phyloP scores from a whole-genome alignment of 2,329 filamentous ascomycete species.

The Sphaceloma murrayae region DNA sequence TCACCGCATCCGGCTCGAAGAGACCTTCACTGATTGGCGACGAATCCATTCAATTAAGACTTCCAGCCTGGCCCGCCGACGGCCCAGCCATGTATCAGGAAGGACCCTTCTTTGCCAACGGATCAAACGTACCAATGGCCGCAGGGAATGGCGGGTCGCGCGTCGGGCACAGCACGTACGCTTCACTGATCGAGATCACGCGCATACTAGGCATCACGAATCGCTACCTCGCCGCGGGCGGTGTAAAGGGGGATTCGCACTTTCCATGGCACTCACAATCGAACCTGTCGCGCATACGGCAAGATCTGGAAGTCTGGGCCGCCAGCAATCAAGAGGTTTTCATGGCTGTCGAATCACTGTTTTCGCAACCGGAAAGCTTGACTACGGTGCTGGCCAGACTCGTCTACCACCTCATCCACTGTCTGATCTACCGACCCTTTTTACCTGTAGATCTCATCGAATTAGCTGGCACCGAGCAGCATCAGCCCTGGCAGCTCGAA shows the following conservation, averaged over 20 bases:
- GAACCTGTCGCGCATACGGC: constrained; percentile 74
- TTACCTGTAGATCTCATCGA: constrained; percentile 75
- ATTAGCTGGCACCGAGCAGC: constrained; percentile 67
- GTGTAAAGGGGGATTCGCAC: constrained; percentile 80
- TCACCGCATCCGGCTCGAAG: constrained; percentile 70
- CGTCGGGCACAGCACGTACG: constrained; percentile 63
- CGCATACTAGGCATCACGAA: constrained; percentile 76
- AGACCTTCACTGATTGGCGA: constrained; percentile 72
- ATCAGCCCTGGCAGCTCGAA: constrained; percentile 88
- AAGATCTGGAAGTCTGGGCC: constrained; percentile 78
- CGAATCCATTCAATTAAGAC: constrained; percentile 61
- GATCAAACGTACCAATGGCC: constrained; percentile 53
- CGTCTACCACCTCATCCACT: constrained; percentile 79
- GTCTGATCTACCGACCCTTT: constrained; percentile 77
- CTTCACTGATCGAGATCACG: constrained; percentile 75
- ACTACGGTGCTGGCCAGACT: constrained; percentile 74
- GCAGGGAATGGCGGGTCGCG: constrained; percentile 40
- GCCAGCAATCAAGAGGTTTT: constrained; percentile 72
- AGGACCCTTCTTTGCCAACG: constrained; percentile 71
- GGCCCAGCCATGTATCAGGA: constrained; percentile 55
- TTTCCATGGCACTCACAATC: constrained; percentile 86
- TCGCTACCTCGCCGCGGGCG: constrained; percentile 71
- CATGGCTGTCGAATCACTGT: constrained; percentile 62
- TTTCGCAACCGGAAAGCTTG: constrained; percentile 69
- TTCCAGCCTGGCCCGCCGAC: constrained; percentile 64